A percentile compares a stretch with the other conserved stretches of the same genome.
These are phyloP conservation scores for Penicillium dipodomyicola DNA, from an alignment of 495 filamentous ascomycete genomes.

Conservation along the genomic window DNA sequence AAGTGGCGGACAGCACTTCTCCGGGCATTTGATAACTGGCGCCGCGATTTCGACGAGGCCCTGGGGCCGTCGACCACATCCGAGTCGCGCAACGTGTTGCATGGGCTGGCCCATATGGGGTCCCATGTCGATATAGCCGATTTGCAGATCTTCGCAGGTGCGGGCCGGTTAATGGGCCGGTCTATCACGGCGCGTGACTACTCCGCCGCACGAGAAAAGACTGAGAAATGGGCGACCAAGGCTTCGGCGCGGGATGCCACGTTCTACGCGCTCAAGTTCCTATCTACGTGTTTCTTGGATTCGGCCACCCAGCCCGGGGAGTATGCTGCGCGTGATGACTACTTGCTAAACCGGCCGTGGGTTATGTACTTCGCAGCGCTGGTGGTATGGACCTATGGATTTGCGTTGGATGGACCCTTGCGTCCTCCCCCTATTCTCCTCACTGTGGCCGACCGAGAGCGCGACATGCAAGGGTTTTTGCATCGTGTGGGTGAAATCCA, in stretches of 20 bases:
- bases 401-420: constrained; percentile 80
- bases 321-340: constrained; percentile 87
- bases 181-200: constrained; percentile 82
- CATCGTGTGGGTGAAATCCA: constrained; percentile 66
- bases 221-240: constrained; percentile 84
- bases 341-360: constrained; percentile 90
- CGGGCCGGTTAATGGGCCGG: constrained; percentile 78
- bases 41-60: constrained; percentile 84
- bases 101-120: constrained; percentile 94
- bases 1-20: constrained; percentile 90
- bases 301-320: constrained; percentile 40
- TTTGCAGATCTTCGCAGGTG: constrained; percentile 91
- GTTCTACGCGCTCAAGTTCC: constrained; percentile 88
- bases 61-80: constrained; percentile 51
- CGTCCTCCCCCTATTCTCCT: constrained; percentile 49
- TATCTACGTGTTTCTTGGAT: constrained; percentile 73
- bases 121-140: constrained; percentile 98
- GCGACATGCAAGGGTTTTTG: constrained; percentile 79
- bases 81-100: constrained; percentile 82
- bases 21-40: constrained; percentile 92
- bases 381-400: constrained; percentile 95
- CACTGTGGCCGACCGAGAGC: constrained; percentile 62
- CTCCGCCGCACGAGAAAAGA: constrained; percentile 71
- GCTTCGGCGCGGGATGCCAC: constrained; percentile 90
- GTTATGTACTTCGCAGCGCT: constrained; percentile 92